Percentiles rank a stretch among this genome's conserved stretches.
Evolutionary conservation across 225 moss, liverwort and hornwort genomes (phyloP).

Genomic region (Takakia lepidozioides): DNA sequence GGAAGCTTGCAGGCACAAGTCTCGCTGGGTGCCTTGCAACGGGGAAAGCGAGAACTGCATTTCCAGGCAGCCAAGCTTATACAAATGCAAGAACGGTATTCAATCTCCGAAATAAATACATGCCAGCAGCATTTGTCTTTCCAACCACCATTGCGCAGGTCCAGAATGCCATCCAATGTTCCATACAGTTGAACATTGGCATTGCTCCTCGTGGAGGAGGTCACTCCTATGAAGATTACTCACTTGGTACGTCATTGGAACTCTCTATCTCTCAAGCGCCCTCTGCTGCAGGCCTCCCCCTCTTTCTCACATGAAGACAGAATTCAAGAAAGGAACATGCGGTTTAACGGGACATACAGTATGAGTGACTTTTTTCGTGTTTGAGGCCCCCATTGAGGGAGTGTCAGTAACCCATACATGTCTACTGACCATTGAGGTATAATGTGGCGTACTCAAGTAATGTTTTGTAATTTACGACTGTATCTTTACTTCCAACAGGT

Average conservation of each 20-base stretch:
- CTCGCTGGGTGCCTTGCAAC: constrained; percentile 28
- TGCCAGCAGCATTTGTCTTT: constrained; percentile 67
- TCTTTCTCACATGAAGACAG: too few relatives aligned
- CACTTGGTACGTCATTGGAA: constrained; percentile 28
- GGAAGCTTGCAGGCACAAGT: constrained; percentile 20
- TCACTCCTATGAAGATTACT: constrained; percentile 72
- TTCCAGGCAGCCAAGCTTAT: constrained; percentile 55
- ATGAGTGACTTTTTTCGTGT: too few relatives aligned
- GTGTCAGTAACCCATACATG: too few relatives aligned
- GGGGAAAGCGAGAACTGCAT: constrained; percentile 41
- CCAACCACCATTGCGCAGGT: constrained; percentile 60
- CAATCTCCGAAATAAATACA: constrained; percentile 43
- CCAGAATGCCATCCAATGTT: constrained; percentile 51
- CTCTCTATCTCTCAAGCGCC: too few relatives aligned
- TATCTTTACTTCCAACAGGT: constrained; percentile 19
- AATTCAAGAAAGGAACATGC: too few relatives aligned
- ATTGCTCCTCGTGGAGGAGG: constrained; percentile 74
- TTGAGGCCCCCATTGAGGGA: too few relatives aligned
- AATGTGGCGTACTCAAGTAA: too few relatives aligned
- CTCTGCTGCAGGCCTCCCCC: too few relatives aligned
- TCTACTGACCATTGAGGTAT: too few relatives aligned
- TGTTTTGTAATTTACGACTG: too few relatives aligned
- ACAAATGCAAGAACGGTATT: constrained; percentile 24
- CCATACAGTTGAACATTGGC: constrained; percentile 48
- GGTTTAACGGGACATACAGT: too few relatives aligned